These are phyloP conservation scores for Angomonas desouzai DNA, from an alignment of 208 protist genomes.

Conservation along the genomic window DNA sequence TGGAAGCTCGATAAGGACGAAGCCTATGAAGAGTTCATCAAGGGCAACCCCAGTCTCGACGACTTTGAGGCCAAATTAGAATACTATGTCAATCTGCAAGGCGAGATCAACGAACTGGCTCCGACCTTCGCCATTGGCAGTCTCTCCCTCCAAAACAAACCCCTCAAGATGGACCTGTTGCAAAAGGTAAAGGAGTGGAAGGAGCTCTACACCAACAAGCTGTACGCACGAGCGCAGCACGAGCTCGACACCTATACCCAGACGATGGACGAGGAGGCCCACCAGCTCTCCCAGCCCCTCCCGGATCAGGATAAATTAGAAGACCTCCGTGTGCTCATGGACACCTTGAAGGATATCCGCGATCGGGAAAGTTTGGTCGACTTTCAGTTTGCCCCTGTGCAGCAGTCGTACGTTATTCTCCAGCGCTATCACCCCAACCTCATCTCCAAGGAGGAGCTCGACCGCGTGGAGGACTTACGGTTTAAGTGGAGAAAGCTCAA, in stretches of 20 bases:
- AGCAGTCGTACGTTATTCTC: conserved; percentile 93
- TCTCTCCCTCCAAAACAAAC: conserved; percentile 91
- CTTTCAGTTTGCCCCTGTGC: conserved; percentile 91
- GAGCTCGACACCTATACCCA: conserved; percentile 88
- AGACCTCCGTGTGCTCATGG: conserved; percentile 93
- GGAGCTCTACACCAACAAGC: conserved; percentile 91
- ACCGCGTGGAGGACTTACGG: conserved; percentile 92
- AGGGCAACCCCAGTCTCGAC: conserved; percentile 75
- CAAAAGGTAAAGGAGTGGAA: conserved; percentile 92
- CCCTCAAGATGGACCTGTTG: conserved; percentile 91
- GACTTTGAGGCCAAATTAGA: conserved; percentile 93
- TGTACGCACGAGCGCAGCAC: conserved; percentile 89
- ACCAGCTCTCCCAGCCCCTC: conserved; percentile 86
- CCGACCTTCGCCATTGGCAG: conserved; percentile 90
- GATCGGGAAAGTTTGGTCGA: conserved; percentile 91
- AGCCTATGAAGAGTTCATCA: conserved; percentile 90
- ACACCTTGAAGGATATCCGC: conserved; percentile 89
- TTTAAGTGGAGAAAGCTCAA: conserved; percentile 92
- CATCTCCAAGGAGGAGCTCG: conserved; percentile 96
- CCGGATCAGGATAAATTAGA: conserved; percentile 93
- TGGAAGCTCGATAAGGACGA: conserved; percentile 94
- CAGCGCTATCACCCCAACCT: conserved; percentile 77
- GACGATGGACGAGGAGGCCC: conserved; percentile 92
- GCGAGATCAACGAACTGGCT: conserved; percentile 84
- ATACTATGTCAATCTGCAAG: conserved; percentile 85